Base-by-base conservation (phyloP, 2,329 filamentous ascomycete species). In the Talaromyces sp. region DNA sequence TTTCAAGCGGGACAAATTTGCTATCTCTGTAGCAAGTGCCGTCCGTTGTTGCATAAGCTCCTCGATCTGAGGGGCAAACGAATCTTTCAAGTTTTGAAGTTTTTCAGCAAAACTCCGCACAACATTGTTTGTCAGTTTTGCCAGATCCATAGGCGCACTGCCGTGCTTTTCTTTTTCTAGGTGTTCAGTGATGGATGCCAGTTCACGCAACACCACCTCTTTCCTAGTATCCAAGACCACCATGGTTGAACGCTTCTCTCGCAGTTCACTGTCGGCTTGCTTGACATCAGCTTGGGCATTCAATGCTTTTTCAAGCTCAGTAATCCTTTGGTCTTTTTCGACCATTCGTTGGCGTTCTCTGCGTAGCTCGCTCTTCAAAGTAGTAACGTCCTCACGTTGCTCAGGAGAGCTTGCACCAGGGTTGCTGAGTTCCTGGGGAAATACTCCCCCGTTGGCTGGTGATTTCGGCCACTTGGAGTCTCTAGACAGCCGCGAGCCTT, bases 241-340 rank as follows among this genome's bases (percentile, higher is more conserved):
- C 73, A 99, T 95, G 0, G 95, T 98, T 69, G 96, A 96, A 61
- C 95, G 85, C 79, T 98, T 98, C 75, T 98, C 93, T 38, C 90
- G 83, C 26, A 98, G 80, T 71, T 93, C 93, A 67, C 89, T 92
- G 75, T 96, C 96, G 31, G 96, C 86, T 67, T 87, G 89, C 75
- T 89, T 89, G 63, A 88, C 85, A 63, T 84, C 84, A 14, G 79
- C 80, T 5, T 83, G 82, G 29, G 81, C 82, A 65, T 86, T 84
- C 65, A 88, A 76, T 77, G 78, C 67, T 66, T 80, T 70, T 76
- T 84, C 79, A 57, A 99, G 84, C 75, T 97, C 93, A 1, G 90
- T 86, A 58, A 97, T 91, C 62, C 88, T 85, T 71, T 93, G 89
- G 68, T 96, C 91, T 9, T 89, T 91, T 75, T 96, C 92, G 4